Evolutionary conservation across 495 filamentous ascomycete species (phyloP).

Genomic region (Hypoxylon intermedium): DNA sequence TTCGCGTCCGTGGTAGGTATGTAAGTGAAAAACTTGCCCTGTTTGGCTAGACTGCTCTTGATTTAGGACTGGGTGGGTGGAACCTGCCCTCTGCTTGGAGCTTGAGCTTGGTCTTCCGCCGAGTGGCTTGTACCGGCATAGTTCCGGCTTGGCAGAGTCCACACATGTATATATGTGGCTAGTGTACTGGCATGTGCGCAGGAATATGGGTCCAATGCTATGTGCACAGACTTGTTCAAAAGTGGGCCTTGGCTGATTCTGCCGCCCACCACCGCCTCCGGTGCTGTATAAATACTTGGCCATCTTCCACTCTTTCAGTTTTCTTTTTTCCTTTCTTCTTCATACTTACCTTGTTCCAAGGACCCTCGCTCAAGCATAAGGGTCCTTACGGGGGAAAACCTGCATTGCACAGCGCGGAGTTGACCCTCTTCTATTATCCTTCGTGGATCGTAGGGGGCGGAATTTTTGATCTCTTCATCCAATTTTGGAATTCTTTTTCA

Average conservation of each 20-base stretch:
- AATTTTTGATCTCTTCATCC: conserved; percentile 42
- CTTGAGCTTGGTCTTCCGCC: too few relatives aligned
- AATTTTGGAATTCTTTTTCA: conserved; percentile 27
- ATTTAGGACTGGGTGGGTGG: too few relatives aligned
- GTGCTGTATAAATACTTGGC: conserved; percentile 32
- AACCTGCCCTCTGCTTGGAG: too few relatives aligned
- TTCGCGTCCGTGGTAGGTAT: too few relatives aligned
- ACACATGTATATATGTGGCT: too few relatives aligned
- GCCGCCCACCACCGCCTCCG: conserved; percentile 2
- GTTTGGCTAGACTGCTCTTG: too few relatives aligned
- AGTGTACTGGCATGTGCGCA: too few relatives aligned
- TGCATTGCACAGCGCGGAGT: conserved; percentile 83
- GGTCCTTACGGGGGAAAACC: conserved; percentile 67
- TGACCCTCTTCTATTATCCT: conserved; percentile 71
- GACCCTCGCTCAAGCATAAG: conserved; percentile 67
- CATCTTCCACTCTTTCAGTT: conserved; percentile 9
- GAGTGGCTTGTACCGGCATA: too few relatives aligned
- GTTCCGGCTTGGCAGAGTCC: too few relatives aligned
- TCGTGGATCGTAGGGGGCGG: conserved; percentile 66
- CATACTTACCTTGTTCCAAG: conserved; percentile 80
- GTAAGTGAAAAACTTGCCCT: too few relatives aligned
- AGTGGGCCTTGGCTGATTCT: not conserved
- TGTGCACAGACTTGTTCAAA: not conserved
- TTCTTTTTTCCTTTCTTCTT: conserved; percentile 59
- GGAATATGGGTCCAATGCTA: too few relatives aligned